These are phyloP conservation scores for Globisporangium okanoganense DNA, from an alignment of 352 stramenopile species.

Conservation along the genomic window DNA sequence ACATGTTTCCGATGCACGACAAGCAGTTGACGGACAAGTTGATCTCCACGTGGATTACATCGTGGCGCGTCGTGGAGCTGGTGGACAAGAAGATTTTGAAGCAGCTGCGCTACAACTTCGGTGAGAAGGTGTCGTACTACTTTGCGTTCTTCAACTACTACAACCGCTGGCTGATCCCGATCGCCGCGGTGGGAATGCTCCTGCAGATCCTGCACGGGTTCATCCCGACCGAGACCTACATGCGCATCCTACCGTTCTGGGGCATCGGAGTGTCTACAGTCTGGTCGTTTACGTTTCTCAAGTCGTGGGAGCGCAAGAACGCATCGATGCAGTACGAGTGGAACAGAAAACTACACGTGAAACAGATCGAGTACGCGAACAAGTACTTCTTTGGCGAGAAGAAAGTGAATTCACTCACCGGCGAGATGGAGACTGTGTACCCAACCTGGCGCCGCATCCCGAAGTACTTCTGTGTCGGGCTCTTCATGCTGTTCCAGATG, in stretches of 20 bases:
- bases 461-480: slow-evolving; percentile 67
- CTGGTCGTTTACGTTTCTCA: slow-evolving; percentile 82
- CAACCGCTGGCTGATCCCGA: slow-evolving; percentile 68
- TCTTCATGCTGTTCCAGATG: slow-evolving; percentile 84
- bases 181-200: slow-evolving; percentile 63
- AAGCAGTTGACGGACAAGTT: slow-evolving; percentile 59
- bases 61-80: slow-evolving; percentile 45
- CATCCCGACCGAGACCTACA: slow-evolving; percentile 64
- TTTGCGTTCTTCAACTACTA: slow-evolving; percentile 87
- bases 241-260: slow-evolving; percentile 81
- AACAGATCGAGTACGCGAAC: slow-evolving; percentile 86
- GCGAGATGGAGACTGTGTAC: slow-evolving; percentile 65
- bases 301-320: slow-evolving; percentile 81
- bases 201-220: slow-evolving; percentile 48
- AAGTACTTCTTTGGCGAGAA: slow-evolving; percentile 67
- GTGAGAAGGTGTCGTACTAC: slow-evolving; percentile 86
- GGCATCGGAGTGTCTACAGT: slow-evolving; percentile 73
- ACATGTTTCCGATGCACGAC: slow-evolving; percentile 85
- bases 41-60: slow-evolving; percentile 64
- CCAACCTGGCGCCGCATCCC: slow-evolving; percentile 61
- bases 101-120: slow-evolving; percentile 74
- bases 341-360: slow-evolving; percentile 76
- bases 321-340: slow-evolving; percentile 76
- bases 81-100: slow-evolving; percentile 63
- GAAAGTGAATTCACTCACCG: slow-evolving; percentile 70